phyloP scores from a whole-genome alignment of 1,284 basidiomycete species.

The Puccinia coronata region DNA sequence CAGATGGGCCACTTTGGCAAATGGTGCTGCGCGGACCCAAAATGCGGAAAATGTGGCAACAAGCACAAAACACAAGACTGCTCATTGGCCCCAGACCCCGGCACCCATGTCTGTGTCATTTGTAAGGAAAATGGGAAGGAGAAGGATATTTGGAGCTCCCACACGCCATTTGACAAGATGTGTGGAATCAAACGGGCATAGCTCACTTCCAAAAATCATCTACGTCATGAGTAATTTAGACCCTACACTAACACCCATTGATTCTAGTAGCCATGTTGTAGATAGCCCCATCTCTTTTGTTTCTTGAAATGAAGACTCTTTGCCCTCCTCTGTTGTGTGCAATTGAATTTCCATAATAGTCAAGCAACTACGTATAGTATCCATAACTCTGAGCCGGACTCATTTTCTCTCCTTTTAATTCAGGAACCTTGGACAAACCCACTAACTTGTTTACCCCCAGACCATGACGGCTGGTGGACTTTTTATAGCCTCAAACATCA shows the following conservation, averaged over 20 bases:
- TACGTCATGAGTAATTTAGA: conserved; percentile 1
- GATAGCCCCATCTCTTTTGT: too few species aligned
- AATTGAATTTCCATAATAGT: too few species aligned
- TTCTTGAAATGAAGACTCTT: neutral
- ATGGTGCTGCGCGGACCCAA: neutral
- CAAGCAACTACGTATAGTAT: too few species aligned
- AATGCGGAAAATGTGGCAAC: neutral
- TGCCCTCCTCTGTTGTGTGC: too few species aligned
- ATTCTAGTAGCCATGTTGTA: too few species aligned
- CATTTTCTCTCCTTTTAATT: too few species aligned
- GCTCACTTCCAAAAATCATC: neutral
- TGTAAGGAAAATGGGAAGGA: neutral
- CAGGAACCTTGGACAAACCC: too few species aligned
- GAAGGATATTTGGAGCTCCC: neutral
- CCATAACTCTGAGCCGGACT: too few species aligned
- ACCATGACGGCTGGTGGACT: too few species aligned
- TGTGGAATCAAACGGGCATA: neutral
- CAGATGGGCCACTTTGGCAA: conserved; percentile 23
- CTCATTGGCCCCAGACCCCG: too few species aligned
- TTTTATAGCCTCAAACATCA: too few species aligned
- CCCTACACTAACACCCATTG: neutral
- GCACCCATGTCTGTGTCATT: neutral
- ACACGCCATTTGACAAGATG: conserved; percentile 4
- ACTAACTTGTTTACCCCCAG: too few species aligned
- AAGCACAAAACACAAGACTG: neutral